Evolutionary conservation across 2,329 filamentous ascomycete species (phyloP), one percentile per base, ranked within the genome.

Genomic region (Aspergillus sp.): DNA sequence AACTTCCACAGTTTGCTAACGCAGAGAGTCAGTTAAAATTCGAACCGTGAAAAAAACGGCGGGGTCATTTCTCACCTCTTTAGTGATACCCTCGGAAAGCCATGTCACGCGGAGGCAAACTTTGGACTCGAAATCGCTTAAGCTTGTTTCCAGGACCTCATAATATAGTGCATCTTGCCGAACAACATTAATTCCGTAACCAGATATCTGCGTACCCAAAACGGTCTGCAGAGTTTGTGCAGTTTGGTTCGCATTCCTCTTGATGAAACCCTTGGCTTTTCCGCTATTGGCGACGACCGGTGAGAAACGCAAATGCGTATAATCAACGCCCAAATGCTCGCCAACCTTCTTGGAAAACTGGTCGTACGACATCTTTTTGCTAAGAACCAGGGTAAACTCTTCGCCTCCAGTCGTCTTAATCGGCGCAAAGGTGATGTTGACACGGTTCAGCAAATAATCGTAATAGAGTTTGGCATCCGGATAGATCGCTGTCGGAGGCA

Each of bases 101-200:
- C 90, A 93, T 1, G 82, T 90, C 48, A 99, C 78, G 73, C 90
- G 93, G 62, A 98, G 79, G 57, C 80, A 86, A 79, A 96, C 97
- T 80, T 96, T 95, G 56, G 90, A 95, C 70, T 99, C 95, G 44
- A 96, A 82, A 74, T 99, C 96, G 23, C 90, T 90, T 47, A 99
- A 78, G 68, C 91, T 96, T 80, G 97, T 96, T 62, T 99, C 95
- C 41, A 99, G 79, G 27, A 98, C 86, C 73, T 99, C 95, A 70
- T 93, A 99, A 73, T 88, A 98, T 52, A 99, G 80, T 1, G 89
- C 86, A 74, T 98, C 93, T 19, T 83, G 77, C 55, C 87, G 84
- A 69, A 92, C 90, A 56, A 79, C 73, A 59, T 84, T 84, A 64
- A 87, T 90, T 51, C 88, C 83, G 64, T 91, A 89, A 11, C 83